Percentiles rank a stretch among this genome's conserved stretches.
Conservation (phyloP, 495 filamentous ascomycete genomes). For the Penicillium psychrofluorescens region DNA sequence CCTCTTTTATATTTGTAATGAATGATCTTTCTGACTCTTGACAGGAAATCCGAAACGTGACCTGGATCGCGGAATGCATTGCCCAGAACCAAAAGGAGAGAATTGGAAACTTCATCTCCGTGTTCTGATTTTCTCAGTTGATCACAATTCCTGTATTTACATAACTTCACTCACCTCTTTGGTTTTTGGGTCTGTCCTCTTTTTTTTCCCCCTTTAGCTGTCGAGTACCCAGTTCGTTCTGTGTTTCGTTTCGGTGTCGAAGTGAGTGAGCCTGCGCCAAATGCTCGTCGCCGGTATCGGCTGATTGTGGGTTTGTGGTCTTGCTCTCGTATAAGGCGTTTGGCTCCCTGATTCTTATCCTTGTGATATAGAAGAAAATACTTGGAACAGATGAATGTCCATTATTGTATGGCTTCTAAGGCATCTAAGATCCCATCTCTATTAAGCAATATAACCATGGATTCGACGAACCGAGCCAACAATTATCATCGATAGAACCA, state of each 20-base stretch:
- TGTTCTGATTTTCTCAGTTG: conserved; percentile 52
- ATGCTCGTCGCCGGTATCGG: conserved; percentile 14
- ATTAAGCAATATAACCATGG: too few relatives aligned
- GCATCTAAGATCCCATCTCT: too few relatives aligned
- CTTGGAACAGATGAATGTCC: conserved; percentile 6
- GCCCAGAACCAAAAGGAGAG: conserved; percentile 99
- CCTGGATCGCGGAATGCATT: conserved; percentile 99
- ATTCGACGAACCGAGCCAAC: too few relatives aligned
- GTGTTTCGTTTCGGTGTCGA: conserved; percentile 13
- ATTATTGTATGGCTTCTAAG: background rate
- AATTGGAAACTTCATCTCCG: conserved; percentile 97
- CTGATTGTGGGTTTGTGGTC: background rate
- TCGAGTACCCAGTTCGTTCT: conserved; percentile 20
- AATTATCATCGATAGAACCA: too few relatives aligned
- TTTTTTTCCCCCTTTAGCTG: conserved; percentile 8
- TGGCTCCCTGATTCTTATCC: conserved; percentile 12
- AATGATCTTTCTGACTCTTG: conserved; percentile 13
- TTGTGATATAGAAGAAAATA: conserved; percentile 24
- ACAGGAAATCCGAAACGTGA: conserved; percentile 98
- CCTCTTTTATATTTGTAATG: background rate
- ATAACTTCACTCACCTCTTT: background rate
- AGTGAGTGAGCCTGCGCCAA: conserved; percentile 26
- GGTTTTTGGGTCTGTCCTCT: background rate
- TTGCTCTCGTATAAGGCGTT: conserved; percentile 21
- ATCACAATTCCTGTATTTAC: conserved; percentile 11